phyloP scores from a whole-genome alignment of 441 rosid species.

The Theobroma grandiflorum region DNA sequence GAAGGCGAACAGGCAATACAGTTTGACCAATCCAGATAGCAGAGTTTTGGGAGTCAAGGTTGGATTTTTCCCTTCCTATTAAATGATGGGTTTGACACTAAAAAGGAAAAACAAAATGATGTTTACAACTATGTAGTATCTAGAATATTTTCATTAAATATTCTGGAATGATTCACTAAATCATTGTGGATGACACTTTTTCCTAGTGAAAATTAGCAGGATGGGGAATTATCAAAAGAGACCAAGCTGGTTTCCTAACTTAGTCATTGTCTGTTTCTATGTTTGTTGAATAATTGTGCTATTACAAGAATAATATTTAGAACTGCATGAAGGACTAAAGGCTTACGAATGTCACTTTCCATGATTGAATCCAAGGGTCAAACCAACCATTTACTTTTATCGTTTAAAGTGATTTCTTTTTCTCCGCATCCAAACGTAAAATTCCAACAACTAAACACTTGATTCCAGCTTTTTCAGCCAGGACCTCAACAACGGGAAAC shows the following conservation, averaged over 20 bases:
- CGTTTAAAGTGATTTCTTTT: background rate
- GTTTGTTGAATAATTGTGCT: background rate
- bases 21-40: background rate
- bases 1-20: background rate
- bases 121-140: no score
- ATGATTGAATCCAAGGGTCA: background rate
- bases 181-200: no score
- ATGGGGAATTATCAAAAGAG: no score
- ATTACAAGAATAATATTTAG: background rate
- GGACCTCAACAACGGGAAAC: background rate
- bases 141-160: no score
- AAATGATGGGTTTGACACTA: no score
- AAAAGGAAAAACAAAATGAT: no score
- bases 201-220: no score
- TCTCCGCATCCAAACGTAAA: background rate
- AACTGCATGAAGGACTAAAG: background rate
- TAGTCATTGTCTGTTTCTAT: background rate
- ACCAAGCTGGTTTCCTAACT: background rate
- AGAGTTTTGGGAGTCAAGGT: background rate
- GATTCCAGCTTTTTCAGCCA: background rate
- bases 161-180: no score
- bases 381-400: background rate
- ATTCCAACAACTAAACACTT: background rate
- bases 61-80: background rate
- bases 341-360: background rate